Evolutionary conservation across 1,139 yeast species (phyloP).

Genomic region (Candida albicans): DNA sequence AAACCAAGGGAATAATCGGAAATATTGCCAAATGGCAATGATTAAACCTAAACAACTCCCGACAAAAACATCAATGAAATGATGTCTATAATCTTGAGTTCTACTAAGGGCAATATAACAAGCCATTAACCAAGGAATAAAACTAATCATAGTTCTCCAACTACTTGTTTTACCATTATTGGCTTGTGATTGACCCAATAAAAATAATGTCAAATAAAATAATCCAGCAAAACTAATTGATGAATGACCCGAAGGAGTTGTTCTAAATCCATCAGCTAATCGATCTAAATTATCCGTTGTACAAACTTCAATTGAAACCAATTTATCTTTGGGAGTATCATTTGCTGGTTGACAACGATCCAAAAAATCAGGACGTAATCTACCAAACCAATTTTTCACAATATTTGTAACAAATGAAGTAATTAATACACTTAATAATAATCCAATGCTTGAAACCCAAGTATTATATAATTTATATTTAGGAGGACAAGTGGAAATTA

Average conservation of each 20-base stretch:
- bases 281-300: slow-evolving; percentile 45
- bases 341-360: slow-evolving; percentile 64
- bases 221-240: slow-evolving; percentile 67
- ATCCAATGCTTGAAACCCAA: slow-evolving; percentile 42
- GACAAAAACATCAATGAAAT: slow-evolving; percentile 63
- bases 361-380: slow-evolving; percentile 77
- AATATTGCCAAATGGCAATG: slow-evolving; percentile 40
- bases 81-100: slow-evolving; percentile 80
- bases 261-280: slow-evolving; percentile 68
- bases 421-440: slow-evolving; percentile 36
- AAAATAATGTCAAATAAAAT: slow-evolving; percentile 62
- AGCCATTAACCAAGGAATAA: slow-evolving; percentile 53
- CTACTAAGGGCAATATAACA: slow-evolving; percentile 65
- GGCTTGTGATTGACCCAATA: slow-evolving; percentile 57
- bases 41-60: slow-evolving; percentile 57
- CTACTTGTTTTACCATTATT: slow-evolving; percentile 43
- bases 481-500: slow-evolving; percentile 37
- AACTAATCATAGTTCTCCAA: slow-evolving; percentile 51
- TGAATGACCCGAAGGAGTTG: slow-evolving; percentile 81
- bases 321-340: slow-evolving; percentile 45
- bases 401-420: slow-evolving; percentile 50
- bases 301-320: slow-evolving; percentile 65
- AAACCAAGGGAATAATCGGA: slow-evolving; percentile 36
- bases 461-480: slow-evolving; percentile 38
- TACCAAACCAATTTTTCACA: slow-evolving; percentile 69